phyloP scores from a whole-genome alignment of 495 filamentous ascomycete species.

The Usnea hakonensis region DNA sequence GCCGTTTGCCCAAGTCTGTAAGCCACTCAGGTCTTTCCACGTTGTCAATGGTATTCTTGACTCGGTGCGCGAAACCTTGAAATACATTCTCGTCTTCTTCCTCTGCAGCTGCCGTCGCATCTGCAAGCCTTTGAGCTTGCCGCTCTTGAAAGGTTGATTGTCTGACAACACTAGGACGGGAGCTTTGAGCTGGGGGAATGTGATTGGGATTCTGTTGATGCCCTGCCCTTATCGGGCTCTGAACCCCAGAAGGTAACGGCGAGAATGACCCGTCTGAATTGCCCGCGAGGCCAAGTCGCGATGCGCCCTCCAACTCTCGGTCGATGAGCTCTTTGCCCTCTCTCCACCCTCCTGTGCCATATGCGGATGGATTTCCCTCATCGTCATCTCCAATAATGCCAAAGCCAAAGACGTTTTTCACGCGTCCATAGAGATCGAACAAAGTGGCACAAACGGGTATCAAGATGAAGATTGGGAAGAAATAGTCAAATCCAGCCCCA shows the following conservation, averaged over 20 bases:
- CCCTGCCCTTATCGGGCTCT: slow-evolving; percentile 1
- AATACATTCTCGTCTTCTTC: slow-evolving; percentile 76
- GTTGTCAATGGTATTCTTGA: slow-evolving; percentile 86
- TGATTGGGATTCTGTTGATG: not conserved
- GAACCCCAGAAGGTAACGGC: slow-evolving; percentile 4
- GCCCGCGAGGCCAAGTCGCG: slow-evolving; percentile 41
- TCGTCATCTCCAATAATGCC: slow-evolving; percentile 64
- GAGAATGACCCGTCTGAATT: slow-evolving; percentile 23
- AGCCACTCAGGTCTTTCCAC: slow-evolving; percentile 76
- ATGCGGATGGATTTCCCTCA: slow-evolving; percentile 53
- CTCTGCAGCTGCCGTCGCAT: slow-evolving; percentile 41
- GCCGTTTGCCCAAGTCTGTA: slow-evolving; percentile 56
- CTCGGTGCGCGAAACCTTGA: slow-evolving; percentile 69
- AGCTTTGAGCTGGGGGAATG: not conserved
- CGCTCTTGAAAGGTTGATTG: slow-evolving; percentile 16
- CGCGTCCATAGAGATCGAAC: slow-evolving; percentile 78
- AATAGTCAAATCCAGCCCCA: slow-evolving; percentile 74
- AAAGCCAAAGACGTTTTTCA: slow-evolving; percentile 72
- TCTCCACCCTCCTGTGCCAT: slow-evolving; percentile 79
- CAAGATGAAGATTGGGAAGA: slow-evolving; percentile 82
- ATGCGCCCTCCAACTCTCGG: slow-evolving; percentile 64
- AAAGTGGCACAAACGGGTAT: slow-evolving; percentile 73
- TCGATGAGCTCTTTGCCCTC: slow-evolving; percentile 93
- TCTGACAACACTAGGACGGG: slow-evolving; percentile 9
- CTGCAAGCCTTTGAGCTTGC: slow-evolving; percentile 25